Evolutionary conservation across 1,284 basidiomycete genomes (phyloP).

Genomic region (Leccinum ponderosum): DNA sequence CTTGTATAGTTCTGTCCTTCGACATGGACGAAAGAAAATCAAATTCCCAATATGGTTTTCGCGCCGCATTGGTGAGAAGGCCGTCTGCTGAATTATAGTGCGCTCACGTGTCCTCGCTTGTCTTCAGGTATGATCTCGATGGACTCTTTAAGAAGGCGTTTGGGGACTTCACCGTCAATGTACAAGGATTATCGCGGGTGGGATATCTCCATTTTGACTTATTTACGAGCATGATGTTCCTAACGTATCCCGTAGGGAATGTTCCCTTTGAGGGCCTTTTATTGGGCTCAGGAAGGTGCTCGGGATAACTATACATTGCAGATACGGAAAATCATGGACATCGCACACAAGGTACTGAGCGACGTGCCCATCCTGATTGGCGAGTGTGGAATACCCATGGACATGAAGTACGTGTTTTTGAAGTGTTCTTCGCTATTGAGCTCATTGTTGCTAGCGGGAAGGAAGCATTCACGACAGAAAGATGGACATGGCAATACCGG

Average conservation of each 20-base stretch:
- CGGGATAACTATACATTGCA: constrained; percentile 83
- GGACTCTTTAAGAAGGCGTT: constrained; percentile 82
- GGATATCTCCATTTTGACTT: constrained; percentile 19
- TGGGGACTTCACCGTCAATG: constrained; percentile 84
- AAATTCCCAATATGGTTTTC: constrained; percentile 77
- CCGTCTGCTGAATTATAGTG: background rate
- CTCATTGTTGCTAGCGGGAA: constrained; percentile 50
- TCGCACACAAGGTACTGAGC: constrained; percentile 66
- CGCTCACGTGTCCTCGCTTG: background rate
- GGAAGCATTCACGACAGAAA: constrained; percentile 69
- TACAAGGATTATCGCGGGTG: constrained; percentile 85
- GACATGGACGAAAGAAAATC: constrained; percentile 67
- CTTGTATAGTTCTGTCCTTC: constrained; percentile 69
- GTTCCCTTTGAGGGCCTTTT: constrained; percentile 77
- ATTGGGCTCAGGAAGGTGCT: constrained; percentile 83
- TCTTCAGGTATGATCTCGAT: constrained; percentile 85
- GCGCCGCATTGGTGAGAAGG: constrained; percentile 84
- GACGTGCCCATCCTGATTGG: constrained; percentile 84
- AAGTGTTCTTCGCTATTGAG: background rate
- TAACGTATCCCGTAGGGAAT: constrained; percentile 60
- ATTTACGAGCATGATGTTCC: background rate
- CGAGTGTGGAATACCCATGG: constrained; percentile 92
- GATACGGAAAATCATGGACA: constrained; percentile 76
- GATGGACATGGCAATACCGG: constrained; percentile 78
- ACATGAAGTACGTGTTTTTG: constrained; percentile 74